These are phyloP conservation scores for Leccinum longicurvipes DNA, from an alignment of 768 basidiomycete genomes.

Conservation along the genomic window DNA sequence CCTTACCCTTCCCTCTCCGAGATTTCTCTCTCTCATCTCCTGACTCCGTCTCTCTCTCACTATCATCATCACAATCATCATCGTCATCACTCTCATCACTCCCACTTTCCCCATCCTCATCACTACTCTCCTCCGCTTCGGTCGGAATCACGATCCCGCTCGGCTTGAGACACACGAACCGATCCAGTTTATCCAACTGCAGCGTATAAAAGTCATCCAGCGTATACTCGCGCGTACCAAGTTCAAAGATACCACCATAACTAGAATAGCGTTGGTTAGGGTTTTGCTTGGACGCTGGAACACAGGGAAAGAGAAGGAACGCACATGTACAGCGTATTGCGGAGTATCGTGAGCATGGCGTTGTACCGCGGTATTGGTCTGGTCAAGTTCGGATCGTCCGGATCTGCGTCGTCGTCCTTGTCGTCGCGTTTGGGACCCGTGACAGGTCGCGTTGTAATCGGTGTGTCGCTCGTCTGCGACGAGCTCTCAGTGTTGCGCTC, in stretches of 20 bases:
- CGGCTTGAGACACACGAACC: conserved; percentile 68
- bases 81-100: conserved; percentile 57
- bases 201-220: conserved; percentile 85
- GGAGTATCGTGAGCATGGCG: conserved; percentile 80
- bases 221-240: conserved; percentile 79
- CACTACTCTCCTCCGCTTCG: conserved; percentile 60
- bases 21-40: conserved; percentile 13
- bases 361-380: conserved; percentile 77
- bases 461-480: conserved; percentile 1
- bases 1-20: background rate
- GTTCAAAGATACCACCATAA: conserved; percentile 88
- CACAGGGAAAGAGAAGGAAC: conserved; percentile 18
- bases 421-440: conserved; percentile 11
- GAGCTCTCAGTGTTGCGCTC: background rate
- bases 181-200: conserved; percentile 81
- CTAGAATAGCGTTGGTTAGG: conserved; percentile 32
- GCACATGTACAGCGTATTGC: conserved; percentile 84
- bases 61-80: conserved; percentile 36
- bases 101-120: conserved; percentile 57
- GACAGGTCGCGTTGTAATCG: background rate
- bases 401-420: conserved; percentile 41
- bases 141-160: conserved; percentile 59
- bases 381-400: conserved; percentile 63
- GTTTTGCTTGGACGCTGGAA: too few relatives aligned
- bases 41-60: conserved; percentile 1